Conservation (phyloP, 176 grass and related monocot species). For the Oryza glumipatula region DNA sequence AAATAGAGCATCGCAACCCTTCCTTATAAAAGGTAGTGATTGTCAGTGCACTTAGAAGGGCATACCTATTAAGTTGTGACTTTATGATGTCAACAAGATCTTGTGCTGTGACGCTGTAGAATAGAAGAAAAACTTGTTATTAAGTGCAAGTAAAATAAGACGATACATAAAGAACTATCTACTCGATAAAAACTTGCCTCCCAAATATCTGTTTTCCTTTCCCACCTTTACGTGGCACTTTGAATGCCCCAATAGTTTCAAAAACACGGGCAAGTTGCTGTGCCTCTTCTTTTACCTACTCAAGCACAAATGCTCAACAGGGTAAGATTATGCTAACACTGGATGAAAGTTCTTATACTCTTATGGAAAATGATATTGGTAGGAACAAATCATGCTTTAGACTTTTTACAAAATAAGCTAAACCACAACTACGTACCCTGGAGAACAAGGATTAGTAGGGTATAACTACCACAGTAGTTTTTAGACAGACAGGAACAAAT, state of each 20-base stretch:
- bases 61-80: conserved; percentile 78
- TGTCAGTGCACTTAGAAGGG: not conserved
- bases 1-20: not conserved
- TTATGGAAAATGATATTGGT: not conserved
- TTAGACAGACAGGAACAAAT: not conserved
- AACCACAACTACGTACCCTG: not conserved
- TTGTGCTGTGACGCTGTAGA: conserved; percentile 79
- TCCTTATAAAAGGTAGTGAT: not conserved
- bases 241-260: conserved; percentile 87
- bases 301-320: conserved; percentile 12
- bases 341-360: not conserved
- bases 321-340: not conserved
- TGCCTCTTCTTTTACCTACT: conserved; percentile 90
- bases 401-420: not conserved
- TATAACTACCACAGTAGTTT: not conserved
- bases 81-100: conserved; percentile 95
- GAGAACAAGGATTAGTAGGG: not conserved
- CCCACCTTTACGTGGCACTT: conserved; percentile 82
- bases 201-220: conserved; percentile 91
- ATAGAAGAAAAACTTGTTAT: not conserved
- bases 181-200: conserved; percentile 55
- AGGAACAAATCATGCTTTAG: not conserved
- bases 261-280: conserved; percentile 81
- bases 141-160: not conserved
- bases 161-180: not conserved